Evolutionary conservation across 2,329 filamentous ascomycete species (phyloP), one percentile per base, ranked within the genome.

Genomic region (Curvularia eragrostidis): DNA sequence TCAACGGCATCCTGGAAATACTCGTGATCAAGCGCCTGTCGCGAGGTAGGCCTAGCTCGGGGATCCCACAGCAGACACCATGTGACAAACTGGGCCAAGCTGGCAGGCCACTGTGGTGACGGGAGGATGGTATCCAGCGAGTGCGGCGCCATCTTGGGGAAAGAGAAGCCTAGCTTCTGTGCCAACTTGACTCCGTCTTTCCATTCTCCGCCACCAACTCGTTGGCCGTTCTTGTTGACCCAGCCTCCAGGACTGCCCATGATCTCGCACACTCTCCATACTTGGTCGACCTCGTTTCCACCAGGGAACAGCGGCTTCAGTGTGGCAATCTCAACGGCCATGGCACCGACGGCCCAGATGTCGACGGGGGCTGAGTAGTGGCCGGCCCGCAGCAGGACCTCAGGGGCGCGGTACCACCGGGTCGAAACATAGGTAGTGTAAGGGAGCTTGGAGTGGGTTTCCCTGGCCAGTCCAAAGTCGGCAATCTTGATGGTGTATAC

Each of bases 31-130:
- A 99, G 81, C n/a, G 95, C 94, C 77, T 99, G 93, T 0, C 90
- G 88, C 1, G 94, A 97, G 3, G 93, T 98, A 43, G 95, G 95
- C 59, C 95, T 86, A 71, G 82, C 88, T 81, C 93, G 96, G 10
- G 95, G 95, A 77, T 99, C 95, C 95, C 95, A 99, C 91, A 98
- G 95, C 65, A 99, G 79, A 78, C 95, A 99, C 93, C 93, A 97
- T 15, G 95, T 99, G 58, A 99, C 95, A 72, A 99, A 98, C 58
- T 96, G 87, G 70, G 89, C 90, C 54, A 99, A 84, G 19, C 92
- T 89, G 1, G 89, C 80, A 5, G 95, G 95, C 95, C 95, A 99
- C 72, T 97, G 91, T 15, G 95, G 93, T 24, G 90, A 77, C 73
- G 92, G 92, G 7, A 99, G 83, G 65, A 98, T 95, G 5, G 92